A percentile compares a stretch with the other conserved stretches of the same genome.
phyloP scores from a whole-genome alignment of 345 rosid species.

The Cardamine chenopodiifolia region DNA sequence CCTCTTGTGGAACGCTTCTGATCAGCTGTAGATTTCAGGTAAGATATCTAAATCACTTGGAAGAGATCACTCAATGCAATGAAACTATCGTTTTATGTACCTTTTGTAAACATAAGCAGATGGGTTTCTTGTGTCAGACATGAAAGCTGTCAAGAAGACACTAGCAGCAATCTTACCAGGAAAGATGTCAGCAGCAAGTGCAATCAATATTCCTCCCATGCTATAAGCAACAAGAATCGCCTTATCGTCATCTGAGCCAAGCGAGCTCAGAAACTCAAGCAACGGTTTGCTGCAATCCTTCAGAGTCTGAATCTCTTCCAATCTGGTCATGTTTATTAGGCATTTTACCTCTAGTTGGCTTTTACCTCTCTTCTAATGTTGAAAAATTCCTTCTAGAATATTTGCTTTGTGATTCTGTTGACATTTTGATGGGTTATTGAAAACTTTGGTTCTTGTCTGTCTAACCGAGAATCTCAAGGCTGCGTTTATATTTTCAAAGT shows the following conservation, averaged over 20 bases:
- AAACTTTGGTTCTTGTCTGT: neutral
- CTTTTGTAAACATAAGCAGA: constrained; percentile 32
- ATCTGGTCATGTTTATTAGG: constrained; percentile 24
- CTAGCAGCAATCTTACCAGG: constrained; percentile 20
- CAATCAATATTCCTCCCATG: constrained; percentile 54
- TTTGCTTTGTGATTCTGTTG: neutral
- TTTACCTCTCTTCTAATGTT: no score
- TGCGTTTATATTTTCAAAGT: neutral
- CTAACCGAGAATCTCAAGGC: neutral
- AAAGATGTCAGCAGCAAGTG: constrained; percentile 49
- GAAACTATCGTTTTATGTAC: neutral
- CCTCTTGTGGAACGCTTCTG: neutral
- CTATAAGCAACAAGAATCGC: constrained; percentile 71
- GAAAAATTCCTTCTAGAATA: no score
- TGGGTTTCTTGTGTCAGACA: constrained; percentile 39
- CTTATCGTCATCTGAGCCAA: constrained; percentile 32
- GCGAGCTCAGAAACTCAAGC: constrained; percentile 40
- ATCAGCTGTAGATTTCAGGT: neutral
- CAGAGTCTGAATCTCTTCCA: constrained; percentile 44
- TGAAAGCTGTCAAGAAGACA: constrained; percentile 31
- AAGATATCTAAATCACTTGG: neutral
- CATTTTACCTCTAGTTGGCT: no score
- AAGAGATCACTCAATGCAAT: neutral
- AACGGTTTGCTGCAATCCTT: constrained; percentile 47
- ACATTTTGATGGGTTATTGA: neutral